A percentile compares a stretch with the other conserved stretches of the same genome.
These are phyloP conservation scores for Harrya chromipes DNA, from an alignment of 768 basidiomycete genomes.

Conservation along the genomic window DNA sequence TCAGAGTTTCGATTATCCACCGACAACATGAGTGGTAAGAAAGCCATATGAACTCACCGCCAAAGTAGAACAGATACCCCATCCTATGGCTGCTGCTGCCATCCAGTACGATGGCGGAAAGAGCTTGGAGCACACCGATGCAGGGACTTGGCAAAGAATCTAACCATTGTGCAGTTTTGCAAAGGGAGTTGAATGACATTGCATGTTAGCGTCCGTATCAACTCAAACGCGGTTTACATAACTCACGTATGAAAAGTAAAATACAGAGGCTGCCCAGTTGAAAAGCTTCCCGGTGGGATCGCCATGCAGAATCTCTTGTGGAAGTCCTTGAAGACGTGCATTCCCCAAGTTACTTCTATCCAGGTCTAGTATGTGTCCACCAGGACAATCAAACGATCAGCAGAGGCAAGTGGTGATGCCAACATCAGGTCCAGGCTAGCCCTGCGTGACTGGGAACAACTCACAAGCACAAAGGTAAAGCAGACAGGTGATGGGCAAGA, in stretches of 20 bases:
- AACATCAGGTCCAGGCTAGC: background rate
- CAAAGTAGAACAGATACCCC: conserved; percentile 73
- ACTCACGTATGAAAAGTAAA: conserved; percentile 76
- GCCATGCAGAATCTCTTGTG: conserved; percentile 60
- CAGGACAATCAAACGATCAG: background rate
- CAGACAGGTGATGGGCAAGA: conserved; percentile 58
- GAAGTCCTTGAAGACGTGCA: conserved; percentile 72
- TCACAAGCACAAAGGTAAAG: conserved; percentile 74
- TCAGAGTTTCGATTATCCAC: background rate
- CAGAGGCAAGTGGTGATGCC: background rate
- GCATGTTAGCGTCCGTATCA: background rate
- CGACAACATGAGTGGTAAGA: background rate
- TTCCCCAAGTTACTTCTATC: conserved; percentile 80
- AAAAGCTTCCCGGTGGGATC: conserved; percentile 64
- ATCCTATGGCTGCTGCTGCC: conserved; percentile 61
- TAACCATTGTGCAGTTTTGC: conserved; percentile 20
- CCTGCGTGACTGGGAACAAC: conserved; percentile 25
- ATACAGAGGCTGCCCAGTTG: conserved; percentile 73
- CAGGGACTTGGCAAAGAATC: conserved; percentile 71
- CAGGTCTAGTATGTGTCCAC: conserved; percentile 35
- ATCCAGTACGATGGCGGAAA: conserved; percentile 68
- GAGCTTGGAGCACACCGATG: conserved; percentile 61
- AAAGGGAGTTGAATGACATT: background rate
- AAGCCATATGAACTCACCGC: conserved; percentile 43
- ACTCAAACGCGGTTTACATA: background rate